Conservation (phyloP, 2,329 filamentous ascomycete species). For the Nemania sp. region DNA sequence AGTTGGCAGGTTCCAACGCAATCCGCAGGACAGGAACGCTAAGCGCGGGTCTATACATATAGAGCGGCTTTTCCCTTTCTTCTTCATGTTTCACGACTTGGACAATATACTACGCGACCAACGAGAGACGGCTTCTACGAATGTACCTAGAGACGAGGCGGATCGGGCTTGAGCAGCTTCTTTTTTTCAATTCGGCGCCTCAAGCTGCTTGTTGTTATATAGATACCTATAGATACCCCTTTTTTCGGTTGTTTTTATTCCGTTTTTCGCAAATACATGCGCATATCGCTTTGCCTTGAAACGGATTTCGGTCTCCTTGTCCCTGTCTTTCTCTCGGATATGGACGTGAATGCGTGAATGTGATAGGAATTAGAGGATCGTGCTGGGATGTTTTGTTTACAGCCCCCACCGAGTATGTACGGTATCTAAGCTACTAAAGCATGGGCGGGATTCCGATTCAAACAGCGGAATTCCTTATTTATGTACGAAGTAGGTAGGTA, state of each 20-base stretch:
- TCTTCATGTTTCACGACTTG: slow-evolving; percentile 11
- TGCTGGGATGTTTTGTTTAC: slow-evolving; percentile 2
- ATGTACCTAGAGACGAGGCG: slow-evolving; percentile 17
- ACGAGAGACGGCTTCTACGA: slow-evolving; percentile 10
- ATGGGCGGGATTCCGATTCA: slow-evolving; percentile 18
- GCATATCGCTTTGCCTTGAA: too few relatives aligned
- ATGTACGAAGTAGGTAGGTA: too few relatives aligned
- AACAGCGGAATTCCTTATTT: not conserved
- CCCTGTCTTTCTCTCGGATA: too few relatives aligned
- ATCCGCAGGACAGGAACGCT: not conserved
- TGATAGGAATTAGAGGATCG: slow-evolving; percentile 7
- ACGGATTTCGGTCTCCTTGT: too few relatives aligned
- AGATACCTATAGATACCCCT: slow-evolving; percentile 29
- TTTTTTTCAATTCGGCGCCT: too few relatives aligned
- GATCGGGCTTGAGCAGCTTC: not conserved
- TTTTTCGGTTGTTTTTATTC: too few relatives aligned
- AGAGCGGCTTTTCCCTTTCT: too few relatives aligned
- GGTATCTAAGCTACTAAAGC: too few relatives aligned
- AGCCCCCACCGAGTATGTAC: too few relatives aligned
- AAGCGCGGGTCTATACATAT: slow-evolving; percentile 1
- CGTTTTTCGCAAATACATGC: too few relatives aligned
- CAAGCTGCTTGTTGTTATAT: not conserved
- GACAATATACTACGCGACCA: slow-evolving; percentile 5
- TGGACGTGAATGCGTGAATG: too few relatives aligned
- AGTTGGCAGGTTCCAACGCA: slow-evolving; percentile 3